Evolutionary conservation across 352 stramenopile species (phyloP), one percentile per base, ranked within the genome.

Genomic region (Globisporangium heterothallicum): DNA sequence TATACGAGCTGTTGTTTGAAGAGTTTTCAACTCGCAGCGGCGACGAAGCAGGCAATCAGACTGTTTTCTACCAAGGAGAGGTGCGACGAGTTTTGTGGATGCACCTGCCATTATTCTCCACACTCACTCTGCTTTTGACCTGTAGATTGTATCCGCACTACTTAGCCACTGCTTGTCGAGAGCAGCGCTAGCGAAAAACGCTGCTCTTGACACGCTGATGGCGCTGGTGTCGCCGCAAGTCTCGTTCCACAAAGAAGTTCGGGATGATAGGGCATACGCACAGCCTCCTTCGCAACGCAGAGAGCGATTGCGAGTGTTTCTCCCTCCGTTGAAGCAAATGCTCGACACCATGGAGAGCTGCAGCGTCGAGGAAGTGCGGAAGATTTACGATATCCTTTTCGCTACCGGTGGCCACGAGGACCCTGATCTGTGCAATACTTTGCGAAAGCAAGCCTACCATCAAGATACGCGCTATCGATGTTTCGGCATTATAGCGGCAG

Each of bases 361-460:
- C 47, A 61, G 46, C 13, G 48, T 44, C 0, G 52, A 64, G 6
- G 68, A 85, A 56, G 64, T 69, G 44, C 62, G 76, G 3, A 58
- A 74, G 44, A 61, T 83, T 21, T 87, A 84, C 53, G 56, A 75
- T n/a, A 42, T 85, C 25, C 58, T 87, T 4, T 83, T 81, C 21
- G 52, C 58, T 5, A 65, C 84, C 3, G 73, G 63, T n/a, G 71
- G 69, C 0, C 46, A 56, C 0, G 68, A 79, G 30, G 74, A 85
- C 43, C 14, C 71, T 16, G 73, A 87, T 25, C 44, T 87, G 24
- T 71, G 59, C 44, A 83, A 79, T 29, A 70, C 63, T 10, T 35
- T 85, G 10, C 58, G 74, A 3, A 87, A 87, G 43, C 70, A 85
- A 45, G 51, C 55, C 6, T 82, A 66, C 35, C 74, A 85, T 36